Base-by-base conservation (phyloP, 345 rosid species). In the Citrus sp. region DNA sequence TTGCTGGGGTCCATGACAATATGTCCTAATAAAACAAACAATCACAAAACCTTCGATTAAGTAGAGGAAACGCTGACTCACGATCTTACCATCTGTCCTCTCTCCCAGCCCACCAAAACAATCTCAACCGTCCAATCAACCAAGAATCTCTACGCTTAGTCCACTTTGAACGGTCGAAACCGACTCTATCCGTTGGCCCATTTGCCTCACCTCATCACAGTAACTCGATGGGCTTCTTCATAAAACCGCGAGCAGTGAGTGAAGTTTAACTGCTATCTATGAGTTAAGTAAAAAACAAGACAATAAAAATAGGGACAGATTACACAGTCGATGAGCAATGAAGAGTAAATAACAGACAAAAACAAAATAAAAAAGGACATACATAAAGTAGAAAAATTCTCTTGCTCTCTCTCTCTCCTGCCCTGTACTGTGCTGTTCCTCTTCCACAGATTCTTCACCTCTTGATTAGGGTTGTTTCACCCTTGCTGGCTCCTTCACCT, bases 391-490 rank as follows among this genome's bases (percentile, higher is more conserved):
- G 75, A 77, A 71, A 65, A 80, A 72, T 74, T 82, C 78, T 60
- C 40, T 70, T 32, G 74, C 80, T 78, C 77, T 72, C n/a, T 35
- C 77, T 65, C 78, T 54, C 72, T 55, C 49, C 80, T 72, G 35
- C 67, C 30, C 71, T 60, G 76, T 27, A 34, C 55, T 54, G 4
- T 21, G 32, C 78, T 70, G 49, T 61, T 75, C 28, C 72, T 75
- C 51, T 46, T 78, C 79, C 82, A 67, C 81, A 35, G 78, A 77
- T 75, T 83, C 72, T 69, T 69, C 77, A 51, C 67, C 82, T 73
- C n/a, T 77, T 63, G 8, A 34, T 83, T 75, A 64, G 84, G 86
- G 83, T 76, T 82, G 70, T 32, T 28, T 24, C 18, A 59, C 55
- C 27, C 58, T 56, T 38, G 60, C 42, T 24, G 30, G 51, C 6